Percentiles rank a stretch among this genome's conserved stretches.
These are phyloP conservation scores for Sphagnurus paluster DNA, from an alignment of 1,284 basidiomycete species.

Conservation along the genomic window DNA sequence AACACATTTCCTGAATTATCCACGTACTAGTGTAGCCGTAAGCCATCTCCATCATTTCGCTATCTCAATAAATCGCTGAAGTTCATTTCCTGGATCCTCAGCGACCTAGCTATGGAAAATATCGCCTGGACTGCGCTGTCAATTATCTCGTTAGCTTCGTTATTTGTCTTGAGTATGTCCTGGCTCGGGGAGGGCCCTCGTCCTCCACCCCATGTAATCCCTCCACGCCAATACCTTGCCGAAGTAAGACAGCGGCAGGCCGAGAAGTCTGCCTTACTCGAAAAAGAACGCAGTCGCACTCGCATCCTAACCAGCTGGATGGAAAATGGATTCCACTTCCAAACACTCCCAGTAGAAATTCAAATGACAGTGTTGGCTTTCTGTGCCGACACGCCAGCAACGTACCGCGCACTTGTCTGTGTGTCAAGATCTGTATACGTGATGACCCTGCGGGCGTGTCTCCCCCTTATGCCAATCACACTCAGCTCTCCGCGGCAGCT, in stretches of 20 bases:
- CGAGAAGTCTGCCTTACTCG: constrained; percentile 6
- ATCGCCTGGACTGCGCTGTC: constrained; percentile 12
- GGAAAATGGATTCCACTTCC: constrained; percentile 16
- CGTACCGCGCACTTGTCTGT: constrained; percentile 20
- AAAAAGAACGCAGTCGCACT: constrained; percentile 7
- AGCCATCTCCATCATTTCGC: too few species aligned
- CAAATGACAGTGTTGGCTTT: constrained; percentile 17
- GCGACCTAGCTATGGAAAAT: too few species aligned
- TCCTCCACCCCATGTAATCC: background rate
- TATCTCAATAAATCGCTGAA: too few species aligned
- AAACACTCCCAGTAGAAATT: constrained; percentile 19
- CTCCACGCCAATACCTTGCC: constrained; percentile 11
- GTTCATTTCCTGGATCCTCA: too few species aligned
- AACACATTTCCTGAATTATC: too few species aligned
- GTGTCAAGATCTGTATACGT: constrained; percentile 20
- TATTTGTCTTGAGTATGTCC: constrained; percentile 19
- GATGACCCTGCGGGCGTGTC: constrained; percentile 19
- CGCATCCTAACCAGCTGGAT: constrained; percentile 6
- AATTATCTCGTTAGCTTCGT: constrained; percentile 16
- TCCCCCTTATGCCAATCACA: constrained; percentile 22
- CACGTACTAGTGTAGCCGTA: too few species aligned
- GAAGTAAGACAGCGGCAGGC: constrained; percentile 12
- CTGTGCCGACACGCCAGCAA: constrained; percentile 14
- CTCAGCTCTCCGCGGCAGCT: constrained; percentile 18
- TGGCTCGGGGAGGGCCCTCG: constrained; percentile 9